phyloP scores from a whole-genome alignment of 2,329 filamentous ascomycete genomes.

The Talaromyces marneffei region DNA sequence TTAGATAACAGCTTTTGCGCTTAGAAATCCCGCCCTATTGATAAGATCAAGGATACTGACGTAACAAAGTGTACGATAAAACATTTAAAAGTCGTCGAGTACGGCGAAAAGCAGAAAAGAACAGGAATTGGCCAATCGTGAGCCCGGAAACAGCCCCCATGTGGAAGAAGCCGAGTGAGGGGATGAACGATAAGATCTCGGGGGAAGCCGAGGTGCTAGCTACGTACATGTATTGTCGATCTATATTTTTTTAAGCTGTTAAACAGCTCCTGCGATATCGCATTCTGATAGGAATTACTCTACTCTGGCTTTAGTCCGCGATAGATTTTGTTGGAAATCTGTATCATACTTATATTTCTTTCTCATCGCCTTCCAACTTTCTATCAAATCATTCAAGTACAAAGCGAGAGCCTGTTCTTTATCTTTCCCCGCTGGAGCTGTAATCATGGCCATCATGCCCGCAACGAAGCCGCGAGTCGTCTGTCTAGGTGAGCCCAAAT shows the following conservation, averaged over 20 bases:
- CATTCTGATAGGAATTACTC: not conserved
- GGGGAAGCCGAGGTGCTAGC: not conserved
- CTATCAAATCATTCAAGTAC: not conserved
- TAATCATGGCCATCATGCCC: conserved; percentile 5
- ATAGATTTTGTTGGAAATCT: not conserved
- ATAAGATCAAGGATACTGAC: not conserved
- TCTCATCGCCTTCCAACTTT: not conserved
- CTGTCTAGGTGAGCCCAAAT: conserved; percentile 38
- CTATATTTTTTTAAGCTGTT: not conserved
- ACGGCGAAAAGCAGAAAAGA: not conserved
- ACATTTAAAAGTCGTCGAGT: not conserved
- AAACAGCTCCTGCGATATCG: not conserved
- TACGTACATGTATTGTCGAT: not conserved
- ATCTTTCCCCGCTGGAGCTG: not conserved
- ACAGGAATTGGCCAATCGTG: not conserved
- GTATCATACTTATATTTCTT: not conserved
- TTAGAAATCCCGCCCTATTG: not conserved
- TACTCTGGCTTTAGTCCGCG: not conserved
- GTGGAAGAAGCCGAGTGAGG: not conserved
- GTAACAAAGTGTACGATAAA: not conserved
- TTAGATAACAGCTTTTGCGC: not conserved
- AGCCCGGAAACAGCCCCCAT: not conserved
- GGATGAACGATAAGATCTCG: not conserved
- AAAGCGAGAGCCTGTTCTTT: not conserved
- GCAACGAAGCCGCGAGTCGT: conserved; percentile 39